Percentiles rank a stretch among this genome's conserved stretches.
These are phyloP conservation scores for Nymphaea thermarum DNA, from an alignment of 164 flowering plant genomes.

Conservation along the genomic window DNA sequence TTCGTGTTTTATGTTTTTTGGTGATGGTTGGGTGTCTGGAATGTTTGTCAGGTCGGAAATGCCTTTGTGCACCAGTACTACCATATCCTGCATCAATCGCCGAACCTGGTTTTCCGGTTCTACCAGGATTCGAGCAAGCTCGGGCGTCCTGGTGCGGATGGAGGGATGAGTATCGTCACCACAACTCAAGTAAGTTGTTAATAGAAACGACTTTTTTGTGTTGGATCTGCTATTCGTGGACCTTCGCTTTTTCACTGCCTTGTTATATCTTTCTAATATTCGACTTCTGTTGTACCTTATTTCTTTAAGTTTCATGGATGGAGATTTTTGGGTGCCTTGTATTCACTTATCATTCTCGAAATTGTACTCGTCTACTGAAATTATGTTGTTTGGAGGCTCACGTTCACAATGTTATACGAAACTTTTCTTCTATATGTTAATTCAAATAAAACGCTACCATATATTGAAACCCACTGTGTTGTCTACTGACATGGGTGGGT, in stretches of 20 bases:
- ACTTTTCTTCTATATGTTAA: too few species aligned
- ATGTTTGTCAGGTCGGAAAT: conserved; percentile 32
- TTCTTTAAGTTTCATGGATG: too few species aligned
- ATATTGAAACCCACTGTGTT: too few species aligned
- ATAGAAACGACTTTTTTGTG: not conserved
- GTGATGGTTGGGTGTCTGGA: not conserved
- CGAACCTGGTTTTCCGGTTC: conserved; percentile 55
- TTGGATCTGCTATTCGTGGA: not conserved
- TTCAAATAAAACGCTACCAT: too few species aligned
- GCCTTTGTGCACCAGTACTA: conserved; percentile 85
- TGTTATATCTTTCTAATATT: too few species aligned
- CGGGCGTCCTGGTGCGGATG: conserved; percentile 54
- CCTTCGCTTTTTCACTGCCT: not conserved
- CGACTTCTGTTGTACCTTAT: too few species aligned
- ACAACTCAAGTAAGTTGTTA: conserved; percentile 47
- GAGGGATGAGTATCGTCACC: conserved; percentile 48
- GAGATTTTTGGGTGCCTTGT: too few species aligned
- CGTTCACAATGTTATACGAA: too few species aligned
- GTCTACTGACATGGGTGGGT: too few species aligned
- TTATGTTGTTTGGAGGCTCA: too few species aligned
- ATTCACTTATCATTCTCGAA: too few species aligned
- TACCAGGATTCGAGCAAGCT: conserved; percentile 60
- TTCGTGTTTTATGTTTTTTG: not conserved
- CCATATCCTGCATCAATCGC: conserved; percentile 56
- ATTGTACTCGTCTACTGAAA: too few species aligned